phyloP scores from a whole-genome alignment of 306 rosid species.

The Amphicarpaea edgeworthii region DNA sequence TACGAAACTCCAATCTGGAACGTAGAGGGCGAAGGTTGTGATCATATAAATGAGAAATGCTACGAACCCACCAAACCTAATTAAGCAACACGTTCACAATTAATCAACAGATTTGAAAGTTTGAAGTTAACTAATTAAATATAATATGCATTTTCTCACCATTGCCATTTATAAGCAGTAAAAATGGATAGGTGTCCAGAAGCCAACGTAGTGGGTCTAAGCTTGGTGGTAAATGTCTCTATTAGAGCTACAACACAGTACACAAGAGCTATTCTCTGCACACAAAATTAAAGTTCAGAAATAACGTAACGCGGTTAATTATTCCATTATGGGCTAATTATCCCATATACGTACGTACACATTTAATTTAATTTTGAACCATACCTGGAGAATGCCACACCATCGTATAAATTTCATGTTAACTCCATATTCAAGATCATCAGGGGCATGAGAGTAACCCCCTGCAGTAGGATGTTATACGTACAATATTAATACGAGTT shows the following conservation, averaged over 20 bases:
- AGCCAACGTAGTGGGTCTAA: constrained; percentile 64
- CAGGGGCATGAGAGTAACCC: constrained; percentile 93
- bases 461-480: constrained; percentile 47
- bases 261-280: constrained; percentile 89
- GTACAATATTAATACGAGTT: not conserved
- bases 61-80: constrained; percentile 86
- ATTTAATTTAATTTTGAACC: constrained; percentile 18
- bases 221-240: constrained; percentile 76
- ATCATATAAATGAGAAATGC: constrained; percentile 73
- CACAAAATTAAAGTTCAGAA: constrained; percentile 22
- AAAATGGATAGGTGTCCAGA: constrained; percentile 66
- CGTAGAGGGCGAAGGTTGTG: constrained; percentile 72
- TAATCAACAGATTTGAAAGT: not conserved
- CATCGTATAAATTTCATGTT: constrained; percentile 81
- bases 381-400: constrained; percentile 95
- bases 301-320: constrained; percentile 48
- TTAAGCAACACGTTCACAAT: no score
- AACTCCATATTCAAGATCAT: constrained; percentile 74
- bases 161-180: constrained; percentile 83
- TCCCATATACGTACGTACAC: not conserved
- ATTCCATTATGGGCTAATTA: constrained; percentile 37
- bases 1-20: constrained; percentile 88
- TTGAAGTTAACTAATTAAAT: not conserved
- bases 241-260: constrained; percentile 79
- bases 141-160: constrained; percentile 51